phyloP scores from a whole-genome alignment of 2,329 filamentous ascomycete genomes.

The Didymellaceae sp. region DNA sequence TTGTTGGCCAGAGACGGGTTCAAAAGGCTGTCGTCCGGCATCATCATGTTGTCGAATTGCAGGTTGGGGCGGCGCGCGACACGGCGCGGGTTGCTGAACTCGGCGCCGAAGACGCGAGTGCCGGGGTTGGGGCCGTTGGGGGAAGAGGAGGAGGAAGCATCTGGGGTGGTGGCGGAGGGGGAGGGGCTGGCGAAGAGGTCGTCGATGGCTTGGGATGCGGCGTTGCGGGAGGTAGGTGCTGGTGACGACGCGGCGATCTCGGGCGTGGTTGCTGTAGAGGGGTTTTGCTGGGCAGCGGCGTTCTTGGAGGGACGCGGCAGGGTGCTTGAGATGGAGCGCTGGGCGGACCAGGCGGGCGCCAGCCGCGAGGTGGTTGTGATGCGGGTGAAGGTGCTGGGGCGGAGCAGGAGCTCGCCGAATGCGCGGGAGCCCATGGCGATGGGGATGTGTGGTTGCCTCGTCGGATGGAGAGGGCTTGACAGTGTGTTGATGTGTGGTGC shows the following conservation, averaged over 20 bases:
- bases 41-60: slow-evolving; percentile 30
- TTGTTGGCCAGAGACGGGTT: slow-evolving; percentile 27
- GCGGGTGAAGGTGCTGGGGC: slow-evolving; percentile 34
- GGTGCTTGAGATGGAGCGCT: slow-evolving; percentile 19
- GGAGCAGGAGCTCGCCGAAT: slow-evolving; percentile 43
- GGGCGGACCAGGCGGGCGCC: slow-evolving; percentile 25
- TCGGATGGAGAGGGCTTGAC: not conserved
- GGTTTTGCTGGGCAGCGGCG: not conserved
- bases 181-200: slow-evolving; percentile 26
- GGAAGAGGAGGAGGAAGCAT: too few relatives aligned
- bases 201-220: slow-evolving; percentile 32
- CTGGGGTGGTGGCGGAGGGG: not conserved
- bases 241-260: slow-evolving; percentile 2
- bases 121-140: slow-evolving; percentile 2
- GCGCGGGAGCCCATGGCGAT: slow-evolving; percentile 39
- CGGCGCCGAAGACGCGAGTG: slow-evolving; percentile 27
- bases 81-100: slow-evolving; percentile 21
- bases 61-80: slow-evolving; percentile 10
- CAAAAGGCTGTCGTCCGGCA: slow-evolving; percentile 19
- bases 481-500: not conserved
- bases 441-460: not conserved
- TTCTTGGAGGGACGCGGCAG: not conserved
- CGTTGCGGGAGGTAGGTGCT: slow-evolving; percentile 9
- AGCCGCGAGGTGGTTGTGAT: slow-evolving; percentile 21
- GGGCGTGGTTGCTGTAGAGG: slow-evolving; percentile 2